phyloP scores from a whole-genome alignment of 306 rosid genomes.

The Benincasa hispida region DNA sequence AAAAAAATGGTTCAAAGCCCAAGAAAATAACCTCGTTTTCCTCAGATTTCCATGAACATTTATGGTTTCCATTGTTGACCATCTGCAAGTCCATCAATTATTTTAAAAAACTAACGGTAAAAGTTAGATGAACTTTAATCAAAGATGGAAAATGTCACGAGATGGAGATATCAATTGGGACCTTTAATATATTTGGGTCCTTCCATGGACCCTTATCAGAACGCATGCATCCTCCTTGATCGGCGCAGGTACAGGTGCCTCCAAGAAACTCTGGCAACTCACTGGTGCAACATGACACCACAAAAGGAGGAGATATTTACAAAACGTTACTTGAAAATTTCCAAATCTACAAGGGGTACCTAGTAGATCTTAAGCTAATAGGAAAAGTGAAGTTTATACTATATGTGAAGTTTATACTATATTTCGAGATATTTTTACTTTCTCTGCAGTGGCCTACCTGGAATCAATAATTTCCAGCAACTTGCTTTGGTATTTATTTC shows the following conservation, averaged over 20 bases:
- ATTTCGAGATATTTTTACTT: no score
- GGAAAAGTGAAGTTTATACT: background rate
- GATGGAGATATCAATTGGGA: background rate
- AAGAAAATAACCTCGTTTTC: slow-evolving; percentile 27
- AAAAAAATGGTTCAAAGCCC: slow-evolving; percentile 3
- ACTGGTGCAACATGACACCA: slow-evolving; percentile 25
- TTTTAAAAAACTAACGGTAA: background rate
- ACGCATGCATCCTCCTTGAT: slow-evolving; percentile 78
- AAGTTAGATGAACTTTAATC: background rate
- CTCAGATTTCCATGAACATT: slow-evolving; percentile 42
- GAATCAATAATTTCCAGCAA: slow-evolving; percentile 85
- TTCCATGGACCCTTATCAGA: slow-evolving; percentile 97
- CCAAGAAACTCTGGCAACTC: slow-evolving; percentile 86
- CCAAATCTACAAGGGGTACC: background rate
- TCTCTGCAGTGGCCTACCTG: slow-evolving; percentile 31
- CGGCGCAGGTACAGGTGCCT: slow-evolving; percentile 75
- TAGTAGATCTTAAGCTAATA: background rate
- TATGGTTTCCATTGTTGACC: slow-evolving; percentile 70
- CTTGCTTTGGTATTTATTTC: slow-evolving; percentile 72
- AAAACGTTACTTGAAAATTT: background rate
- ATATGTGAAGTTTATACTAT: background rate
- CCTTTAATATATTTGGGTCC: slow-evolving; percentile 48
- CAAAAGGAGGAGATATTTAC: background rate
- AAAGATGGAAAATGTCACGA: background rate
- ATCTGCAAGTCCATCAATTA: slow-evolving; percentile 34